Base-by-base conservation (phyloP, 2,329 filamentous ascomycete species). In the Chrysosporium keratinophilum region DNA sequence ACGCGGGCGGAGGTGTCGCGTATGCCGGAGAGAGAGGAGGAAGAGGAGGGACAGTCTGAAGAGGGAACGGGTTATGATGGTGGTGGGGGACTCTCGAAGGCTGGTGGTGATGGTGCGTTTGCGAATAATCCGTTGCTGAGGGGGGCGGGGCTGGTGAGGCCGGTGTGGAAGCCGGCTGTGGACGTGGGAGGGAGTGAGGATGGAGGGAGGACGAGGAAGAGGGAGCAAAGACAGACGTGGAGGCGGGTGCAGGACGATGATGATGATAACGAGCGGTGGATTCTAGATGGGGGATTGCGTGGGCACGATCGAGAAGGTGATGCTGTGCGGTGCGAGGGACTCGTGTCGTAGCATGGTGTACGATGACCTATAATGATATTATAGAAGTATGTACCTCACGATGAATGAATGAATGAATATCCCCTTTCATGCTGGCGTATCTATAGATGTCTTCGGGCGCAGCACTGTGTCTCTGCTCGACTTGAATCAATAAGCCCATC, bases 181-280 rank as follows among this genome's bases (percentile, higher is more conserved):
- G 3, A 19, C 31, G 28, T 17, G 23, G 40, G 19, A 33, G 35
- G 17, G 4, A 33, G 17, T 11, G 12, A 31, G 12, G 64, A 61
- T 3, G 53, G 45, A 19, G 54, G 46, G 9, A 59, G 56, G 35
- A 35, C 28, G 17, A 56, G 58, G 7, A 61, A 56, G 15, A 63
- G 62, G 31, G 68, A 71, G 54, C 63, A 63, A 37, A 69, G 66
- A 54, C 71, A 71, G 59, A 70, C 69, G 14, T 75, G 73, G 73
- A 65, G 72, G 37, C 66, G 72, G 37, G 73, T 75, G 17, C 73
- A 75, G 57, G 70, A 72, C 58, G 72, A 75, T 54, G 59, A 70
- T 45, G 71, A 72, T 23, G 71, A 74, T 56, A 74, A 74, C 56
- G 72, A 75, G 60, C 69, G 70, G 53, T 75, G 72, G 72, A 73